Base-by-base conservation (phyloP, 805 yeast genomes). In the Wickerhamomyces tratensis region DNA sequence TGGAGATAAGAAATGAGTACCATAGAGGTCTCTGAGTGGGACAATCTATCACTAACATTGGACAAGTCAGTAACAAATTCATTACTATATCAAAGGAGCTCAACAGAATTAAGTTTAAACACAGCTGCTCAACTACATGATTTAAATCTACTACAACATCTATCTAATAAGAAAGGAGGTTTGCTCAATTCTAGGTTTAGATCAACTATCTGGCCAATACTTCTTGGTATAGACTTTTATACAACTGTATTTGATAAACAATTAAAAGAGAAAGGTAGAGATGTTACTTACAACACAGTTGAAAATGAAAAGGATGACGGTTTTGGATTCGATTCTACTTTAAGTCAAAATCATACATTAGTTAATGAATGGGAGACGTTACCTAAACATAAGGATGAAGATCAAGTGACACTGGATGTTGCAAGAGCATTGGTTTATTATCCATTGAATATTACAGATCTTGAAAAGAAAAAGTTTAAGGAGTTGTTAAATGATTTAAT, bases 361-460 rank as follows among this genome's bases (percentile, higher is more conserved):
- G 33, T 31, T 30, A 39, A 43, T n/a, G 31, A 29, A 14, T 39
- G 39, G 26, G 34, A 33, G 25, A 26, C 30, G 14, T 25, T 25
- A 29, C 15, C 34, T 12, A 25, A 11, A 27, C 95, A 85, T 54
- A 63, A 63, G 40, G 96, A 87, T 54, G 93, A 83, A 52, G 74
- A 73, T 7, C 98, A 91, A 60, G 87, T 88, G 2, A 59, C 65
- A 40, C 71, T 87, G 43, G 98, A 91, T 61, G 81, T 86, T 3
- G 75, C 75, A 20, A 64, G 98, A 41, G 76, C 94, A 12, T 82
- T 81, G 54, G 73, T 72, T 9, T 54, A 54, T 45, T 64, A 64
- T 38, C 69, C 71, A 1, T 41, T 42, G 3, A 46, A 49, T 15
- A 38, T 58, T 4, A 34, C 46, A 7, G 45, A 53, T 27, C 45